Percentiles rank a stretch among this genome's conserved stretches.
Evolutionary conservation across 306 rosid genomes (phyloP).

Genomic region (Medicago arabica): DNA sequence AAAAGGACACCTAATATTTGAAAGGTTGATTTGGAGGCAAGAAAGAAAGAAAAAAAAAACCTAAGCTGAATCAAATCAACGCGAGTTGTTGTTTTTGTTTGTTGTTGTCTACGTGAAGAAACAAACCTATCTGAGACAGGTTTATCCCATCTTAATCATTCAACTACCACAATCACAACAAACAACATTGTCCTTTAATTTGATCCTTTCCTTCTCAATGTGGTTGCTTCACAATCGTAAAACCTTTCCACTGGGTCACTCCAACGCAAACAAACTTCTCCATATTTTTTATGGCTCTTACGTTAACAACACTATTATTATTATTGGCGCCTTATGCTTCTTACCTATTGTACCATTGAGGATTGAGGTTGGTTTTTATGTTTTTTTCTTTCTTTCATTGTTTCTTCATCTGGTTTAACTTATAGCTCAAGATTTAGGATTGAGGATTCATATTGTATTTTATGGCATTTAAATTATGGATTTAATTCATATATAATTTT

Average conservation of each 20-base stretch:
- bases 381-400: neutral
- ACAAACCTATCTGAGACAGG: neutral
- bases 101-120: neutral
- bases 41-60: neutral
- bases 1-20: neutral
- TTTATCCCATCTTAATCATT: neutral
- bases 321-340: neutral
- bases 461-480: neutral
- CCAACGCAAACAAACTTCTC: neutral
- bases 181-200: neutral
- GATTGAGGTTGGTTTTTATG: slow-evolving; percentile 39
- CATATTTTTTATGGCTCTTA: neutral
- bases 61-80: neutral
- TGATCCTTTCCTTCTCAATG: slow-evolving; percentile 1
- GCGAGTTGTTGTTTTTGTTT: slow-evolving; percentile 6
- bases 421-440: slow-evolving; percentile 10
- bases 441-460: neutral
- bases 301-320: neutral
- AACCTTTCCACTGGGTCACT: neutral
- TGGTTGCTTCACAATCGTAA: neutral
- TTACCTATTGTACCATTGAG: neutral
- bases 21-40: slow-evolving; percentile 1
- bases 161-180: neutral
- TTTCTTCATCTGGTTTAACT: slow-evolving; percentile 32
- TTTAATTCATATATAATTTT: neutral